These are phyloP conservation scores for Backusella tarrabulga DNA, from an alignment of 192 early-diverging fungal species.

Conservation along the genomic window DNA sequence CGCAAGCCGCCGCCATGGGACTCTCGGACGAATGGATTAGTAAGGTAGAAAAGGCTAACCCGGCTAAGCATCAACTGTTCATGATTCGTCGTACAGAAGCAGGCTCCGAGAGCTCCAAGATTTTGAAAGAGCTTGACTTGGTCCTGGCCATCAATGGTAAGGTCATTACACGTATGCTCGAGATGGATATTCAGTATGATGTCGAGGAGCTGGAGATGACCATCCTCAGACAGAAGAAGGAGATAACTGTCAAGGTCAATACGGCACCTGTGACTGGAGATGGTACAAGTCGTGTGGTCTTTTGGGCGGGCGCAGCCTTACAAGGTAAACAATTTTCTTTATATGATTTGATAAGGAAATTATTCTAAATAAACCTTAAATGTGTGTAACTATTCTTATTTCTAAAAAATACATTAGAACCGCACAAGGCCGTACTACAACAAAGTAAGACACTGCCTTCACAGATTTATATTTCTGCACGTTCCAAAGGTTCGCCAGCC, in stretches of 20 bases:
- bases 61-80: slow-evolving; percentile 57
- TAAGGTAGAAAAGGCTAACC: slow-evolving; percentile 53
- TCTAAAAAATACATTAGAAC: slow-evolving; percentile 44
- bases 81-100: slow-evolving; percentile 58
- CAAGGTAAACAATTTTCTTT: slow-evolving; percentile 59
- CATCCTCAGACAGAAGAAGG: slow-evolving; percentile 70
- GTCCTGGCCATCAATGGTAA: slow-evolving; percentile 70
- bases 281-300: slow-evolving; percentile 67
- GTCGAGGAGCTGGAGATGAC: slow-evolving; percentile 51
- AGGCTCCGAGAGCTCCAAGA: slow-evolving; percentile 53
- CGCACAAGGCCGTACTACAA: slow-evolving; percentile 67
- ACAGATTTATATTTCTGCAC: slow-evolving; percentile 58
- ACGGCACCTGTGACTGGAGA: slow-evolving; percentile 57
- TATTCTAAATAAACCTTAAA: slow-evolving; percentile 38
- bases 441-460: slow-evolving; percentile 65
- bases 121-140: slow-evolving; percentile 63
- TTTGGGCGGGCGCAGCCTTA: slow-evolving; percentile 84
- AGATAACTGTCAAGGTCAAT: slow-evolving; percentile 69
- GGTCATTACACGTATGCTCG: slow-evolving; percentile 57
- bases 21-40: slow-evolving; percentile 56
- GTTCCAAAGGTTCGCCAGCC: slow-evolving; percentile 59
- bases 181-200: slow-evolving; percentile 62
- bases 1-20: slow-evolving; percentile 59
- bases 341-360: slow-evolving; percentile 44
- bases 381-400: slow-evolving; percentile 31